Percentiles rank a stretch among this genome's conserved stretches.
Conservation (phyloP, 2,329 filamentous ascomycete species). For the Alternaria dauci region DNA sequence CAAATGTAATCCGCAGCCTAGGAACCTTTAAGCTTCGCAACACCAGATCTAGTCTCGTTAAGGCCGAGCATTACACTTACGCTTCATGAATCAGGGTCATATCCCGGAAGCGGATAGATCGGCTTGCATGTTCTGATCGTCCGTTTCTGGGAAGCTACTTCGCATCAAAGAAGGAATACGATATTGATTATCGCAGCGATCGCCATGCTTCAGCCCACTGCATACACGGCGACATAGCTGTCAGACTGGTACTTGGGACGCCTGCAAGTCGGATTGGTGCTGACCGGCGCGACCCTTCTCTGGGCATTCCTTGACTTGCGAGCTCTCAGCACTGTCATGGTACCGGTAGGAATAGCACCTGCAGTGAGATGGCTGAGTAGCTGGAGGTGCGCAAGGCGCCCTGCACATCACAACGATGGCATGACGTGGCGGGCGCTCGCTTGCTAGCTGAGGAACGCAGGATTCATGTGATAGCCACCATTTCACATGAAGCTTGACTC, state of each 20-base stretch:
- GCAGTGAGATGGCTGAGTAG: constrained; percentile 12
- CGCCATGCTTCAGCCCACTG: constrained; percentile 3
- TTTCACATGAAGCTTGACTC: constrained; percentile 8
- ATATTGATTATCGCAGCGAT: constrained; percentile 20
- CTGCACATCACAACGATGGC: constrained; percentile 1
- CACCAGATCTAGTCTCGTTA: background rate
- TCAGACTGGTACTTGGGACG: constrained; percentile 15
- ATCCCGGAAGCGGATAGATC: background rate
- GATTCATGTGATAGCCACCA: constrained; percentile 2
- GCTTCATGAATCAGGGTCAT: constrained; percentile 10
- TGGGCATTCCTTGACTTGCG: background rate
- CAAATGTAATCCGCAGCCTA: background rate
- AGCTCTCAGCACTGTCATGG: background rate
- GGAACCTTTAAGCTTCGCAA: background rate
- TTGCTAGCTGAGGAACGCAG: constrained; percentile 13
- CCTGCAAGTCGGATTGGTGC: constrained; percentile 3
- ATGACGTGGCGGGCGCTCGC: constrained; percentile 20
- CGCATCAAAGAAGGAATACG: constrained; percentile 9
- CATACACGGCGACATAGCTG: constrained; percentile 7
- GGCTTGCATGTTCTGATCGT: background rate
- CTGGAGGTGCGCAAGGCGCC: constrained; percentile 8
- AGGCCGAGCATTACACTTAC: constrained; percentile 4
- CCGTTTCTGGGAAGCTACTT: constrained; percentile 5
- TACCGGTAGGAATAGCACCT: background rate
- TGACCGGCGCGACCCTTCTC: constrained; percentile 5